phyloP scores from a whole-genome alignment of 805 yeast species.

The Lipomyces chichibuensis region DNA sequence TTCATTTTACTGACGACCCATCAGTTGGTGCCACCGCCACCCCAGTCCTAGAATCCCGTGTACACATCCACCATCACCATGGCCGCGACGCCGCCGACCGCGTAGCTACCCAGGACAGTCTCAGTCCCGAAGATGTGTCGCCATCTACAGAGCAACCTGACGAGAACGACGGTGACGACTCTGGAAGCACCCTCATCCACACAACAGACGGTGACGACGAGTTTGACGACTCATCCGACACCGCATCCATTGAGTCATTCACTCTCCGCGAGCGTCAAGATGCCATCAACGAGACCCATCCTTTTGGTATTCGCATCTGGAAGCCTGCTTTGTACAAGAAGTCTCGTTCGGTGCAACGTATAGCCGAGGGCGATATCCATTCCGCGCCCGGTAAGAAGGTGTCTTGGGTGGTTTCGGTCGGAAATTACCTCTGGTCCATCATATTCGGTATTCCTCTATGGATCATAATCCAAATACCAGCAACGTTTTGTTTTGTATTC shows the following conservation, averaged over 20 bases:
- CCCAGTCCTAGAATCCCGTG: constrained; percentile 24
- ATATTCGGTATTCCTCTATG: constrained; percentile 71
- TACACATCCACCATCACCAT: constrained; percentile 32
- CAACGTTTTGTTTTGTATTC: constrained; percentile 21
- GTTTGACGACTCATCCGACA: constrained; percentile 40
- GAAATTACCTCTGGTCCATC: constrained; percentile 73
- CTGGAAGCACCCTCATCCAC: constrained; percentile 32
- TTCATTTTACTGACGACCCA: constrained; percentile 34
- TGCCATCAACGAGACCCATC: constrained; percentile 95
- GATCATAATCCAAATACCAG: constrained; percentile 51
- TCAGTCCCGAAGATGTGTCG: constrained; percentile 7
- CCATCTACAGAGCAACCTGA: constrained; percentile 11
- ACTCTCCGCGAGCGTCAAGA: constrained; percentile 91
- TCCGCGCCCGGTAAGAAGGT: constrained; percentile 62
- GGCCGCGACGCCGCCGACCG: constrained; percentile 6
- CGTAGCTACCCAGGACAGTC: constrained; percentile 5
- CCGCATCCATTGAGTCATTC: constrained; percentile 71
- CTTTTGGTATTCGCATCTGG: constrained; percentile 98
- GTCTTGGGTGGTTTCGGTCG: constrained; percentile 62
- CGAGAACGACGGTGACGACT: constrained; percentile 33
- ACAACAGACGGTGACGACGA: constrained; percentile 43
- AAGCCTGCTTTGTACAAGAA: constrained; percentile 96
- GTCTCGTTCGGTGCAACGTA: constrained; percentile 82
- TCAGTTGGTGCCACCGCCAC: constrained; percentile 30
- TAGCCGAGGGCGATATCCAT: constrained; percentile 93